A percentile compares a stretch with the other conserved stretches of the same genome.
These are phyloP conservation scores for Entonaema liquescens DNA, from an alignment of 495 filamentous ascomycete species.

Conservation along the genomic window DNA sequence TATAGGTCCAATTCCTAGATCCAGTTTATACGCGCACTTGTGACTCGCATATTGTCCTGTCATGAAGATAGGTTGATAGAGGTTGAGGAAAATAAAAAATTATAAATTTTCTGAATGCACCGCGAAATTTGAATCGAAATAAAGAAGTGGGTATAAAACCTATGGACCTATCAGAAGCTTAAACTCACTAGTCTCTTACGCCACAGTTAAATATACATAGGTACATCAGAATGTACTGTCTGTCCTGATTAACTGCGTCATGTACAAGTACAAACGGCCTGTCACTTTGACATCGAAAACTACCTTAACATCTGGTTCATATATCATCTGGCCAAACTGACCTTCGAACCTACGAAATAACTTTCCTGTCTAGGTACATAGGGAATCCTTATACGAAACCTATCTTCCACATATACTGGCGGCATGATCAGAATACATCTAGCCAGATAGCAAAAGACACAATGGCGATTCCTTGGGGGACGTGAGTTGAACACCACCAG, in stretches of 20 bases:
- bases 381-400: not conserved
- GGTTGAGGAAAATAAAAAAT: constrained; percentile 4
- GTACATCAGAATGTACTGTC: constrained; percentile 5
- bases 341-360: constrained; percentile 4
- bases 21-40: not conserved
- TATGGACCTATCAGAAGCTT: constrained; percentile 10
- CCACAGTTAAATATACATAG: not conserved
- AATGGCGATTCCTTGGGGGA: constrained; percentile 58
- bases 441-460: constrained; percentile 24
- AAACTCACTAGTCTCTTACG: not conserved
- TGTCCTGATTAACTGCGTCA: constrained; percentile 11
- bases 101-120: not conserved
- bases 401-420: not conserved
- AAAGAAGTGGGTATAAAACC: constrained; percentile 12
- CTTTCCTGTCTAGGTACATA: too few relatives aligned
- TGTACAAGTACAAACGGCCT: constrained; percentile 25
- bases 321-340: constrained; percentile 18
- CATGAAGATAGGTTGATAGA: not conserved
- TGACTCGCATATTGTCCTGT: not conserved
- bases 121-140: constrained; percentile 16
- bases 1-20: not conserved
- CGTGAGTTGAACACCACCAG: constrained; percentile 51
- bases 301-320: not conserved
- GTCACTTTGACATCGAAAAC: not conserved
- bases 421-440: constrained; percentile 31